phyloP scores from a whole-genome alignment of 257 asterid genomes.

The Gynochthodes officinalis region DNA sequence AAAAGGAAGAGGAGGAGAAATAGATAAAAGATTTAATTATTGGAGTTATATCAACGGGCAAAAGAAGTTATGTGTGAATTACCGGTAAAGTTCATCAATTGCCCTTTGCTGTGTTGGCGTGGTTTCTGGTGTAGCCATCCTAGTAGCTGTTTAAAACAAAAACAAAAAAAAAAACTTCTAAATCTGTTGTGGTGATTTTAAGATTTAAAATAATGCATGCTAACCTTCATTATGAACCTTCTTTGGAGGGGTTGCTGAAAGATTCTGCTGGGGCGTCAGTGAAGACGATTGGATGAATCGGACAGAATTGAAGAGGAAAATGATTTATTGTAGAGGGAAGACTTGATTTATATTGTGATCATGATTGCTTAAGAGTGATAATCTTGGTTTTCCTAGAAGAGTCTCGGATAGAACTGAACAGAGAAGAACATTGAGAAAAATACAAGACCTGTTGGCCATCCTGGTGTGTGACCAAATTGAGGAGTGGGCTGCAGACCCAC shows the following conservation, averaged over 20 bases:
- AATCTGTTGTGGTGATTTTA: conserved; percentile 14
- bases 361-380: conserved; percentile 33
- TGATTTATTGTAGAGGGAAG: conserved; percentile 30
- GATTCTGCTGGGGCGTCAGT: conserved; percentile 24
- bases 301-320: conserved; percentile 16
- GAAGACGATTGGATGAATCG: conserved; percentile 21
- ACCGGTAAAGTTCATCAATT: conserved; percentile 53
- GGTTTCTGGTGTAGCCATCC: conserved; percentile 85
- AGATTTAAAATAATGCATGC: conserved; percentile 22
- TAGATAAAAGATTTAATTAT: neutral
- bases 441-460: conserved; percentile 54
- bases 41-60: neutral
- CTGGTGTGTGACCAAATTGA: conserved; percentile 31
- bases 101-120: conserved; percentile 43
- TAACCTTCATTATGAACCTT: conserved; percentile 65
- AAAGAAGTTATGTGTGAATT: conserved; percentile 17
- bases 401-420: conserved; percentile 37
- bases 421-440: conserved; percentile 50
- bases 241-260: conserved; percentile 25
- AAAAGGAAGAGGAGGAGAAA: conserved; percentile 2
- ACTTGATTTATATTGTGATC: conserved; percentile 26
- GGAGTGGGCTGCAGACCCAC: conserved; percentile 55
- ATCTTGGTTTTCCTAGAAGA: conserved; percentile 35
- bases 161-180: conserved; percentile 35
- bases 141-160: conserved; percentile 87